A percentile compares a stretch with the other conserved stretches of the same genome.
phyloP scores from a whole-genome alignment of 805 yeast species.

The Candida wancherniae region DNA sequence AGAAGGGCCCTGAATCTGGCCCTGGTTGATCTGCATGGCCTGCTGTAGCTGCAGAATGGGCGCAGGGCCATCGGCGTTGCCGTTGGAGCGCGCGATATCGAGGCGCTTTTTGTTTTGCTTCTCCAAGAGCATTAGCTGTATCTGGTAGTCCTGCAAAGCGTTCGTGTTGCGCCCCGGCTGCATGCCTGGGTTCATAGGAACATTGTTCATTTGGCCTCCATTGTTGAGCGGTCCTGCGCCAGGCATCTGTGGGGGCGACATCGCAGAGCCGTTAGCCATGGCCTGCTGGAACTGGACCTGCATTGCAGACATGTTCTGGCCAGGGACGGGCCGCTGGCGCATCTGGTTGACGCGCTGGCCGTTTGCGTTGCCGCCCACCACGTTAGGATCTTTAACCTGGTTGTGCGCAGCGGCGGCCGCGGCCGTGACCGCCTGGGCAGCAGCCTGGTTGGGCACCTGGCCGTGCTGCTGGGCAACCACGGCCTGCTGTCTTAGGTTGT shows the following conservation, averaged over 20 bases:
- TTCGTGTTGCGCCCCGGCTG: constrained; percentile 32
- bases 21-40: constrained; percentile 8
- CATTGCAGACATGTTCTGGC: constrained; percentile 1
- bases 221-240: constrained; percentile 1
- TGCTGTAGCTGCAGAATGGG: constrained; percentile 13
- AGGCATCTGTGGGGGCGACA: constrained; percentile 2
- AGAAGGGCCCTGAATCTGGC: constrained; percentile 19
- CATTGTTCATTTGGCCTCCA: constrained; percentile 2
- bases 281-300: constrained; percentile 1
- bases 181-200: constrained; percentile 6
- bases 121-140: constrained; percentile 70
- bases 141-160: constrained; percentile 78
- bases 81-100: constrained; percentile 44
- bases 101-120: constrained; percentile 69
- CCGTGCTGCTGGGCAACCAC: constrained; percentile 25
- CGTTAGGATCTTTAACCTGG: constrained; percentile 5
- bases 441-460: constrained; percentile 11
- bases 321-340: constrained; percentile 4
- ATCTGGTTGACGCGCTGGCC: constrained; percentile 6
- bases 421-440: constrained; percentile 7
- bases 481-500: constrained; percentile 43
- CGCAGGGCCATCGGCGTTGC: constrained; percentile 7
- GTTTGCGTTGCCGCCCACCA: constrained; percentile 9
- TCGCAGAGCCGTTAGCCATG: constrained; percentile 2
- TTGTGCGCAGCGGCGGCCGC: constrained; percentile 8